phyloP scores from a whole-genome alignment of 805 yeast species.

The Clavispora phyllophila region DNA sequence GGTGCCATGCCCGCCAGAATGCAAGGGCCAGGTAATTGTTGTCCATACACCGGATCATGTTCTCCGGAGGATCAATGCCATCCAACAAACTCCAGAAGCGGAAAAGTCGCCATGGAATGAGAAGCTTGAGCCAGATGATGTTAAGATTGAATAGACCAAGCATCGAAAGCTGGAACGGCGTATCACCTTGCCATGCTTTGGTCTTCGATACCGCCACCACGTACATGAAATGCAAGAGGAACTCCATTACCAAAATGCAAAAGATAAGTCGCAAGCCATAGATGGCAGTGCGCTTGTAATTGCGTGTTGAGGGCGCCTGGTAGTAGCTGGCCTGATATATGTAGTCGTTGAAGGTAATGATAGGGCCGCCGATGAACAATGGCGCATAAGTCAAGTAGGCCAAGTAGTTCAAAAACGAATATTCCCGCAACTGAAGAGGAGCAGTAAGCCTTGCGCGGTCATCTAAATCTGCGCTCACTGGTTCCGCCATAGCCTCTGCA shows the following conservation, averaged over 20 bases:
- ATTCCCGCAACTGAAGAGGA: slow-evolving; percentile 57
- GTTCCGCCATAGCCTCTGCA: slow-evolving; percentile 2
- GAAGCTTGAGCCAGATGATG: slow-evolving; percentile 85
- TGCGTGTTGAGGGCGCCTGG: slow-evolving; percentile 50
- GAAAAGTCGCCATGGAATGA: slow-evolving; percentile 95
- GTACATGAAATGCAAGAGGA: slow-evolving; percentile 78
- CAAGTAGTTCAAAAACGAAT: slow-evolving; percentile 58
- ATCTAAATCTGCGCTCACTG: slow-evolving; percentile 22
- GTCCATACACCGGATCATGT: slow-evolving; percentile 94
- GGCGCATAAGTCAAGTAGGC: slow-evolving; percentile 85
- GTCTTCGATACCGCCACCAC: slow-evolving; percentile 91
- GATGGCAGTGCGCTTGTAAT: slow-evolving; percentile 43
- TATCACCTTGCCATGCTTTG: slow-evolving; percentile 82
- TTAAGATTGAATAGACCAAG: slow-evolving; percentile 86
- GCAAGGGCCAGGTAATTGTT: slow-evolving; percentile 88
- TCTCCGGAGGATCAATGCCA: slow-evolving; percentile 94
- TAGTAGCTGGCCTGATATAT: slow-evolving; percentile 62
- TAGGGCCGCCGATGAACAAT: slow-evolving; percentile 91
- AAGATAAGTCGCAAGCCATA: slow-evolving; percentile 67
- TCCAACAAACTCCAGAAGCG: slow-evolving; percentile 91
- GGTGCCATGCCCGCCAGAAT: slow-evolving; percentile 99
- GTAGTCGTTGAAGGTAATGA: slow-evolving; percentile 88
- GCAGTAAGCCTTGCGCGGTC: slow-evolving; percentile 65
- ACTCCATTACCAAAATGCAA: slow-evolving; percentile 85
- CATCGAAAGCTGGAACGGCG: slow-evolving; percentile 94